Base-by-base conservation (phyloP, 371 early-diverging fungal species). In the Basidiobolus meristosporus region DNA sequence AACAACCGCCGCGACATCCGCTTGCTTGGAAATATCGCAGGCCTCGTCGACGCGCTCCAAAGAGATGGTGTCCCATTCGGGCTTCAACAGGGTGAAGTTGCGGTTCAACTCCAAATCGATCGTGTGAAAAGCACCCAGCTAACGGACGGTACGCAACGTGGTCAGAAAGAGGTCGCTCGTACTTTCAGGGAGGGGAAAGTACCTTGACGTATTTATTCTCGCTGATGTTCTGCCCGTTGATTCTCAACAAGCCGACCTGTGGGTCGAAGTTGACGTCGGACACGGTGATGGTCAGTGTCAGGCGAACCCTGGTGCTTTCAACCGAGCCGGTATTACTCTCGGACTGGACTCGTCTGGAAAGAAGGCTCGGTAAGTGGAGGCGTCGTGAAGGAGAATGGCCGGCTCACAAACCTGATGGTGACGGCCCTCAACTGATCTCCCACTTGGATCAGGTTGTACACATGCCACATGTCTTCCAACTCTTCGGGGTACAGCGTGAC, bases 391-490 rank as follows among this genome's bases (percentile, higher is more conserved):
- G 20, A 12, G 12, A 17, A 0, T 21, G 22, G 7, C 9, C 18
- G 12, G 12, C n/a, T 33, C n/a, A 39, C 19, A 14, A 7, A n/a
- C 28, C 18, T n/a, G 21, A 39, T 28, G 14, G 35, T 30, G 65
- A 84, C 85, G 92, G 88, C 85, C 48, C 73, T 68, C 38, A 97
- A 65, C 47, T 65, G 61, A 65, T 97, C 98, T 35, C 82, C 87
- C 44, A 70, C 67, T 11, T 70, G 59, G 38, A 97, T 77, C 31
- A 97, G 63, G 57, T 95, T 92, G 65, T 93, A 97, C 21, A 85
- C 71, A 56, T 91, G 90, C 95, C 98, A 97, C 86, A 97, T 87
- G 58, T 93, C 98, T 53, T 97, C 95, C 34, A 73, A 52, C 49
- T 95, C 90, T 51, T 95, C 92, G 5, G 95, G 82, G 37, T 59